Evolutionary conservation across 2,329 filamentous ascomycete genomes (phyloP).

Genomic region (Penicillium sp.): DNA sequence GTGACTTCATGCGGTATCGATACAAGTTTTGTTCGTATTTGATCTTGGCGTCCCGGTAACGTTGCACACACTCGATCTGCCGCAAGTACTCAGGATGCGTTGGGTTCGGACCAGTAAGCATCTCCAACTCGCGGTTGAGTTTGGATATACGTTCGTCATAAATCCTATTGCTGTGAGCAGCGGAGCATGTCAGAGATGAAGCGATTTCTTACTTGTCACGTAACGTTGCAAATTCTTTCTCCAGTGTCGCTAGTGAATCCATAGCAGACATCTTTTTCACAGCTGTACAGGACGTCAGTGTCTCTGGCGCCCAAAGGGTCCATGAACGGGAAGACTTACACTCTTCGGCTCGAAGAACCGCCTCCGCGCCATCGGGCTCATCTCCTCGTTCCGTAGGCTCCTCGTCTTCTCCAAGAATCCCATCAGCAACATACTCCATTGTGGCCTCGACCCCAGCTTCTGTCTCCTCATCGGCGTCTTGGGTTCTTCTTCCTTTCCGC

Average conservation of each 20-base stretch:
- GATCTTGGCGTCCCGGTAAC: slow-evolving; percentile 76
- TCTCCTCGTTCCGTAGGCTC: slow-evolving; percentile 50
- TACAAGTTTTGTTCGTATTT: slow-evolving; percentile 72
- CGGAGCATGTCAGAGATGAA: neutral
- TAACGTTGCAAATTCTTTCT: slow-evolving; percentile 84
- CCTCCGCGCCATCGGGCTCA: slow-evolving; percentile 47
- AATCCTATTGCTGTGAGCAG: slow-evolving; percentile 55
- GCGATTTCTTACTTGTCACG: slow-evolving; percentile 58
- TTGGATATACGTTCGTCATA: slow-evolving; percentile 85
- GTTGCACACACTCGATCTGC: slow-evolving; percentile 84
- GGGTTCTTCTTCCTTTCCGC: slow-evolving; percentile 45
- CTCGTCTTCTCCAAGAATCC: slow-evolving; percentile 52
- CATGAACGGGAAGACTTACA: slow-evolving; percentile 37
- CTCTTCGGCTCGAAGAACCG: slow-evolving; percentile 51
- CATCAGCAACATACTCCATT: slow-evolving; percentile 46
- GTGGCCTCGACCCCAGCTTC: slow-evolving; percentile 42
- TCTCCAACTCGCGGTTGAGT: slow-evolving; percentile 67
- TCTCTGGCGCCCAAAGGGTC: neutral
- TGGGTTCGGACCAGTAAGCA: slow-evolving; percentile 58
- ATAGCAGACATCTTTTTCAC: slow-evolving; percentile 77
- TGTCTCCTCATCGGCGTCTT: slow-evolving; percentile 41
- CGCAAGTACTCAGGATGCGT: slow-evolving; percentile 89
- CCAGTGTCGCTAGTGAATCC: slow-evolving; percentile 75
- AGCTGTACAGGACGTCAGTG: slow-evolving; percentile 52
- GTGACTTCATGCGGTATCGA: slow-evolving; percentile 69